Percentiles rank a stretch among this genome's conserved stretches.
These are phyloP conservation scores for Marchantia polymorpha DNA, from an alignment of 225 moss, liverwort and hornwort genomes.

Conservation along the genomic window DNA sequence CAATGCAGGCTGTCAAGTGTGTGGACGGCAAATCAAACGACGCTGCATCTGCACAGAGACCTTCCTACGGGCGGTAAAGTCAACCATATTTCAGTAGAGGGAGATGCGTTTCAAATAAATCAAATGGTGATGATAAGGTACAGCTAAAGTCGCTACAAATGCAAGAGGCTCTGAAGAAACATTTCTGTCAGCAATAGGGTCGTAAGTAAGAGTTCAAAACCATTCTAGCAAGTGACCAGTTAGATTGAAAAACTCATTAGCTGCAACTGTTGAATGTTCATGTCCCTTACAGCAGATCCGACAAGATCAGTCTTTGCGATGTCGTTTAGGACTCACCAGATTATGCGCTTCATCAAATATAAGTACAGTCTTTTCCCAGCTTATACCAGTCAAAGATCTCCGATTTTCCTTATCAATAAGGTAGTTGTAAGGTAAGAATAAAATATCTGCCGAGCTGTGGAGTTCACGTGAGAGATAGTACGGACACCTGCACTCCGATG, in stretches of 20 bases:
- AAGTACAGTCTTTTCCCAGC: conserved; percentile 80
- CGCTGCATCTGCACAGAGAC: conserved; percentile 96
- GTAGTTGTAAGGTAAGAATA: conserved; percentile 96
- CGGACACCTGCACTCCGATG: conserved; percentile 62
- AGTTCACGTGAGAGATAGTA: conserved; percentile 97
- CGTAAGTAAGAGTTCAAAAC: neutral
- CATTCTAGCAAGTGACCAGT: neutral
- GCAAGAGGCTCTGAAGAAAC: neutral
- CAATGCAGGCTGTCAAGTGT: conserved; percentile 88
- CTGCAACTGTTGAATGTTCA: neutral
- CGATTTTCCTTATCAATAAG: conserved; percentile 95
- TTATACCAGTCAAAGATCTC: conserved; percentile 79
- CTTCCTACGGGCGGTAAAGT: conserved; percentile 57
- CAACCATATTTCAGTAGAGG: neutral
- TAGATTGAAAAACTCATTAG: neutral
- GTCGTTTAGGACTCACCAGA: conserved; percentile 47
- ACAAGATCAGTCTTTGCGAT: neutral
- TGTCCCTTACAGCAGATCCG: neutral
- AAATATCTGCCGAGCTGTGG: conserved; percentile 81
- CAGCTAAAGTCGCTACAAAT: neutral
- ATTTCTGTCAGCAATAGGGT: neutral
- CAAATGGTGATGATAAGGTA: neutral
- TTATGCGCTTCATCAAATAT: conserved; percentile 99
- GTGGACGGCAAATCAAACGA: conserved; percentile 94
- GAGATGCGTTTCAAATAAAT: too few relatives aligned